Evolutionary conservation across 202 grass and related monocot genomes (phyloP).

Genomic region (Schoenoplectus tabernaemontani): DNA sequence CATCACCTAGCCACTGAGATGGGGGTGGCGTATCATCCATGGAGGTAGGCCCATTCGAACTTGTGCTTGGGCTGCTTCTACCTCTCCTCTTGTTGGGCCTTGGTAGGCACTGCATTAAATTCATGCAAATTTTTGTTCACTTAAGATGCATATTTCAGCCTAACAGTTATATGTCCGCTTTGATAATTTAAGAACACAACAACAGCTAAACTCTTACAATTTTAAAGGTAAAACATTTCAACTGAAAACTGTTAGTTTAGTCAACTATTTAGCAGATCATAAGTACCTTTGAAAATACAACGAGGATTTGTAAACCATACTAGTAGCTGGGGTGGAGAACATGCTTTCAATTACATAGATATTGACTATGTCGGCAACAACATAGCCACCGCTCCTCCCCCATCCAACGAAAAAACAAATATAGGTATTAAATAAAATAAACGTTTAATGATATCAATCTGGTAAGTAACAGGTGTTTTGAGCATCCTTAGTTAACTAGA

Average conservation of each 20-base stretch:
- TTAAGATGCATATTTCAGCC: not conserved
- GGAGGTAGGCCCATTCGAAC: conserved; percentile 35
- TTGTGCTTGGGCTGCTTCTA: conserved; percentile 27
- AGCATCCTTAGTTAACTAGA: not conserved
- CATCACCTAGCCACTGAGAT: conserved; percentile 15
- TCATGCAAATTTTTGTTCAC: not conserved
- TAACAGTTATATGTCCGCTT: not conserved
- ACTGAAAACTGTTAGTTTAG: not conserved
- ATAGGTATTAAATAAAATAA: not conserved
- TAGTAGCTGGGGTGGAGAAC: too few species aligned
- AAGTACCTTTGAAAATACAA: not conserved
- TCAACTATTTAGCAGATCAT: not conserved
- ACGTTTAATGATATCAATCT: not conserved
- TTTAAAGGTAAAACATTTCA: not conserved
- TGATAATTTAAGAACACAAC: not conserved
- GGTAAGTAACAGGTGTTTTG: not conserved
- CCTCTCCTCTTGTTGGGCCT: conserved; percentile 17
- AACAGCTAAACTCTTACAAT: not conserved
- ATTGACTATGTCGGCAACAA: not conserved
- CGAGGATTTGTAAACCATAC: not conserved
- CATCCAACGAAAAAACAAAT: not conserved
- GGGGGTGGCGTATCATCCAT: conserved; percentile 61
- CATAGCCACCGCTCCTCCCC: not conserved
- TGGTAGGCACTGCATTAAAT: conserved; percentile 30
- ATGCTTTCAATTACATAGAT: not conserved